Conservation (phyloP, 805 yeast species). For the Teunomyces gatunensis region DNA sequence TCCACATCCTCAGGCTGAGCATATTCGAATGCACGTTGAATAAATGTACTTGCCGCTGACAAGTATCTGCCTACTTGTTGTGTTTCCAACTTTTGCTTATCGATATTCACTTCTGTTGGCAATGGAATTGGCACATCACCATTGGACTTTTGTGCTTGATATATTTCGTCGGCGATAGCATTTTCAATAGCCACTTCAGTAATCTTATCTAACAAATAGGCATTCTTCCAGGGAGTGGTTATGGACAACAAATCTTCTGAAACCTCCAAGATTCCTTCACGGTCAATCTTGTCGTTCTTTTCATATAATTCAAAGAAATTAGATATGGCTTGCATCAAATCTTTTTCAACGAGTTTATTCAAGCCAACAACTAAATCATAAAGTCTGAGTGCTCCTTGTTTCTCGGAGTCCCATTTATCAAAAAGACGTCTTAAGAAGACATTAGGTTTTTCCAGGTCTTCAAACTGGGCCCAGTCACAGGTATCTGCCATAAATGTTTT, state of each 20-base stretch:
- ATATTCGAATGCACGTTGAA: slow-evolving; percentile 85
- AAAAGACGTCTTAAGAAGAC: slow-evolving; percentile 62
- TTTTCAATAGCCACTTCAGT: slow-evolving; percentile 64
- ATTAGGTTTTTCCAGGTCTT: slow-evolving; percentile 22
- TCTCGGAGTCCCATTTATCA: slow-evolving; percentile 63
- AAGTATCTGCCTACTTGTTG: slow-evolving; percentile 78
- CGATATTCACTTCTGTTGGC: slow-evolving; percentile 60
- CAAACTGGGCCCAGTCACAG: slow-evolving; percentile 64
- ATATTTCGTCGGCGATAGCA: slow-evolving; percentile 63
- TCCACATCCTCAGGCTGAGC: slow-evolving; percentile 65
- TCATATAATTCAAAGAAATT: slow-evolving; percentile 80
- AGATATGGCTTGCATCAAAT: slow-evolving; percentile 74
- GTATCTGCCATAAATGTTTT: slow-evolving; percentile 72
- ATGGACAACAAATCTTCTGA: slow-evolving; percentile 85
- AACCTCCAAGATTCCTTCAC: slow-evolving; percentile 76
- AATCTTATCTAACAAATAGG: slow-evolving; percentile 56
- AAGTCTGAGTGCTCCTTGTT: slow-evolving; percentile 56
- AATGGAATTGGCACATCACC: slow-evolving; percentile 35
- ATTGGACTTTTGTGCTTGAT: slow-evolving; percentile 37
- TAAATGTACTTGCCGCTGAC: slow-evolving; percentile 81
- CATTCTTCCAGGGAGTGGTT: slow-evolving; percentile 85
- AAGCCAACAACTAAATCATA: slow-evolving; percentile 73
- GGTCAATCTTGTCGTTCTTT: slow-evolving; percentile 58
- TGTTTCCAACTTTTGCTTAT: slow-evolving; percentile 57
- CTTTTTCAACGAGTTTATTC: slow-evolving; percentile 64